phyloP scores from a whole-genome alignment of 202 grass and related monocot species.

The Bolboschoenoplectus hybrid region DNA sequence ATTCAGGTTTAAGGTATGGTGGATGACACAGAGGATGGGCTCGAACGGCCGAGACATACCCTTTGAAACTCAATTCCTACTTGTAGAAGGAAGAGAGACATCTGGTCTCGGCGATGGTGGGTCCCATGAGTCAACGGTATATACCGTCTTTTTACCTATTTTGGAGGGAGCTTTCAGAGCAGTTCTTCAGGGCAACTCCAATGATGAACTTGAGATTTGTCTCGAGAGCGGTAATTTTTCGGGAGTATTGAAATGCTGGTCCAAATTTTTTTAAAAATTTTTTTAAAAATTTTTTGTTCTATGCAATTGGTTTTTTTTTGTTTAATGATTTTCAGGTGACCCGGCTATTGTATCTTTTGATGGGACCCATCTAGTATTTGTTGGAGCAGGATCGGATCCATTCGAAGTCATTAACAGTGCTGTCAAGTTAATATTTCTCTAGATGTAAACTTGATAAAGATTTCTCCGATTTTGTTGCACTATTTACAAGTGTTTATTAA shows the following conservation, averaged over 20 bases:
- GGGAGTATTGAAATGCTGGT: not conserved
- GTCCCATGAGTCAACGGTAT: constrained; percentile 34
- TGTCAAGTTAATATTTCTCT: constrained; percentile 58
- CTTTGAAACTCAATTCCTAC: constrained; percentile 75
- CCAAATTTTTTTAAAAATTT: constrained; percentile 3
- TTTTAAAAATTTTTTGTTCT: not conserved
- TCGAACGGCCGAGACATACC: constrained; percentile 63
- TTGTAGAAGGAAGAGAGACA: constrained; percentile 50
- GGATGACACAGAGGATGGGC: constrained; percentile 91
- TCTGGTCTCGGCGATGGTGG: constrained; percentile 6
- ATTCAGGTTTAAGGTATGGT: constrained; percentile 94
- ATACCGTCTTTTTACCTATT: constrained; percentile 77
- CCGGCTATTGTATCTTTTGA: constrained; percentile 64
- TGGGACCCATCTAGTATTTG: constrained; percentile 72
- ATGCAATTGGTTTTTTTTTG: constrained; percentile 18
- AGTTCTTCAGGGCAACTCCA: constrained; percentile 67
- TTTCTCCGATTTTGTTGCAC: not conserved
- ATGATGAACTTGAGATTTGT: constrained; percentile 82
- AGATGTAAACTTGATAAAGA: not conserved
- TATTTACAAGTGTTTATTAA: constrained; percentile 14
- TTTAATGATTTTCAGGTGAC: constrained; percentile 49
- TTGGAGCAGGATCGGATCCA: constrained; percentile 61
- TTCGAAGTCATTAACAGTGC: constrained; percentile 70
- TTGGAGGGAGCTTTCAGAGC: constrained; percentile 74
- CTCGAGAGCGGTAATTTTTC: constrained; percentile 67